Evolutionary conservation across 345 rosid species (phyloP).

Genomic region (Hirschfeldia incana): DNA sequence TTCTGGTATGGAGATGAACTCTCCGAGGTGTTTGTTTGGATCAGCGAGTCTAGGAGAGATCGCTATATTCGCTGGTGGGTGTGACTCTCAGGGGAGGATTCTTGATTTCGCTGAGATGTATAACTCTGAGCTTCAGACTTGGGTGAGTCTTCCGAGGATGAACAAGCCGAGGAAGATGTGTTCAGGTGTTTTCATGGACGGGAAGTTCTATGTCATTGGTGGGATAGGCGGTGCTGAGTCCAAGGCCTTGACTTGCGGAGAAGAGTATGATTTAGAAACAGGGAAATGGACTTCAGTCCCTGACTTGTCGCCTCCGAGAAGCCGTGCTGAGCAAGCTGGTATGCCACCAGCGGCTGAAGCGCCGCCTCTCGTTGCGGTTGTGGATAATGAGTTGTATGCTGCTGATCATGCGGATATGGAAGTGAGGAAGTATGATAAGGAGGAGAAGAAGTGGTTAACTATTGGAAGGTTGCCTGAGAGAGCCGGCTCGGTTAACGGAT

Average conservation of each 20-base stretch:
- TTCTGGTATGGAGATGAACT: slow-evolving; percentile 71
- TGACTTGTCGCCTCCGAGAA: slow-evolving; percentile 72
- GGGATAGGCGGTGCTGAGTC: slow-evolving; percentile 66
- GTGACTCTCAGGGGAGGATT: slow-evolving; percentile 61
- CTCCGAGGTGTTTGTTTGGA: slow-evolving; percentile 90
- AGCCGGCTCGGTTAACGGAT: slow-evolving; percentile 83
- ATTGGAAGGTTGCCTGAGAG: slow-evolving; percentile 83
- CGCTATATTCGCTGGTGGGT: slow-evolving; percentile 89
- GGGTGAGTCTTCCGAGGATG: slow-evolving; percentile 73
- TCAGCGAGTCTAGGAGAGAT: slow-evolving; percentile 89
- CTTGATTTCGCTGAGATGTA: slow-evolving; percentile 80
- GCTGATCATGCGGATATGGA: slow-evolving; percentile 86
- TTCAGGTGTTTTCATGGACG: slow-evolving; percentile 88
- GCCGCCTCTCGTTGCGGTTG: slow-evolving; percentile 89
- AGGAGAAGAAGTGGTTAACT: slow-evolving; percentile 52
- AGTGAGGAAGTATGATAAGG: slow-evolving; percentile 73
- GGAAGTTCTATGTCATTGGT: slow-evolving; percentile 84
- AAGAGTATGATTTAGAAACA: slow-evolving; percentile 72
- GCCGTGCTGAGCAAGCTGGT: slow-evolving; percentile 48
- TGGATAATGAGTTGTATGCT: slow-evolving; percentile 71
- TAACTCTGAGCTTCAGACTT: slow-evolving; percentile 77
- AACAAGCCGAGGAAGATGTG: slow-evolving; percentile 89
- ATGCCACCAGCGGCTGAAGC: slow-evolving; percentile 74
- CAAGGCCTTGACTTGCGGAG: slow-evolving; percentile 68
- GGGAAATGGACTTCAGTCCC: slow-evolving; percentile 75